These are phyloP conservation scores for Taphrina wiesneri DNA, from an alignment of 1,139 yeast genomes.

Conservation along the genomic window DNA sequence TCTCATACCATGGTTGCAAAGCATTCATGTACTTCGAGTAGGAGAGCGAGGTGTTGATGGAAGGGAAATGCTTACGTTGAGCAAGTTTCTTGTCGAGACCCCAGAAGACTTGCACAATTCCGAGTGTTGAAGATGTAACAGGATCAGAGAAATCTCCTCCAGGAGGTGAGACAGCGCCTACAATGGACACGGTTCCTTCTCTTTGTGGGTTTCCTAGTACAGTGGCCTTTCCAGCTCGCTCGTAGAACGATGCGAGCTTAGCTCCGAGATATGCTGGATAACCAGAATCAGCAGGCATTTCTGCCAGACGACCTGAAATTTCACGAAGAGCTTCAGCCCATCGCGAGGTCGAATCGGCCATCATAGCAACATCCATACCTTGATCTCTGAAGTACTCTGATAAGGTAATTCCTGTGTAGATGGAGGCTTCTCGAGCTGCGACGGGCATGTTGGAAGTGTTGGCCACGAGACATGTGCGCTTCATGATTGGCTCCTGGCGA, in stretches of 20 bases:
- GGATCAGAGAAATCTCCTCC: slow-evolving; percentile 99
- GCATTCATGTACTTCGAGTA: slow-evolving; percentile 93
- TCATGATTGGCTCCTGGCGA: slow-evolving; percentile 97
- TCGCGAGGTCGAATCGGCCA: slow-evolving; percentile 99
- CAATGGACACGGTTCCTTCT: slow-evolving; percentile 95
- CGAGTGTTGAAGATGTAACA: slow-evolving; percentile 94
- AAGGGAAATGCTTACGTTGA: slow-evolving; percentile 99
- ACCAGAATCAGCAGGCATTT: slow-evolving; percentile 99
- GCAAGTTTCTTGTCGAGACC: slow-evolving; percentile 98
- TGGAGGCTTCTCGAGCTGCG: slow-evolving; percentile 99
- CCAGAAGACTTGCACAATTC: slow-evolving; percentile 99
- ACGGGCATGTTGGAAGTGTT: slow-evolving; percentile 99
- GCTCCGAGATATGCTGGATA: slow-evolving; percentile 99
- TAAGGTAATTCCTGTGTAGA: slow-evolving; percentile 96
- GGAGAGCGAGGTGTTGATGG: slow-evolving; percentile 91
- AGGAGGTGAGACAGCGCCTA: slow-evolving; percentile 99
- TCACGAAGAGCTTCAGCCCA: slow-evolving; percentile 99
- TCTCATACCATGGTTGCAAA: slow-evolving; percentile 79
- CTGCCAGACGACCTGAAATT: slow-evolving; percentile 99
- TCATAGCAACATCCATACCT: slow-evolving; percentile 98
- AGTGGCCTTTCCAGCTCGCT: slow-evolving; percentile 97
- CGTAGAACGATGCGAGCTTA: slow-evolving; percentile 96
- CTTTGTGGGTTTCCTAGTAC: slow-evolving; percentile 97
- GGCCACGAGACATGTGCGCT: slow-evolving; percentile 97
- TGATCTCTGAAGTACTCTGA: slow-evolving; percentile 99